These are phyloP conservation scores for Paspalum vaginatum DNA, from an alignment of 176 grass and related monocot species.

Conservation along the genomic window DNA sequence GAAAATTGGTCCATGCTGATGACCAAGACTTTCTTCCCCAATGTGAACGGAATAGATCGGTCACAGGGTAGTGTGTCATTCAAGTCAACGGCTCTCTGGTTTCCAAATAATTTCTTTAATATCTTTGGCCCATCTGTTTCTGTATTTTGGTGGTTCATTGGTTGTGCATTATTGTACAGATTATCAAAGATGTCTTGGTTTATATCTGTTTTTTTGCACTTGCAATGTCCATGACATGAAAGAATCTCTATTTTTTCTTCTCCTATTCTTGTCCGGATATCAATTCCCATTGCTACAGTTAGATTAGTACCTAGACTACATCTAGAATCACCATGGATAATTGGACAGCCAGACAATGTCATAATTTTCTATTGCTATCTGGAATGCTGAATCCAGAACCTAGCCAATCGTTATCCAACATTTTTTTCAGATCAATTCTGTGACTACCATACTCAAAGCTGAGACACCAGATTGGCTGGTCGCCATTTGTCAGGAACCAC, in stretches of 20 bases:
- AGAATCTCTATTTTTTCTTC: too few species aligned
- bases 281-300: too few species aligned
- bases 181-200: not conserved
- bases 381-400: too few species aligned
- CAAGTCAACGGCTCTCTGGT: constrained; percentile 41
- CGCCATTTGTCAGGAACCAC: too few species aligned
- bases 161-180: constrained; percentile 21
- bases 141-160: constrained; percentile 34
- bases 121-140: constrained; percentile 6
- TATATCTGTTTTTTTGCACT: too few species aligned
- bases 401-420: constrained; percentile 3
- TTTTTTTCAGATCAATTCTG: not conserved
- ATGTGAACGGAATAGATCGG: constrained; percentile 41
- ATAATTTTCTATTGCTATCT: too few species aligned
- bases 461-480: not conserved
- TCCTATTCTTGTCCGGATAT: too few species aligned
- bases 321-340: too few species aligned
- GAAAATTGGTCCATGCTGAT: constrained; percentile 9
- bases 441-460: constrained; percentile 7
- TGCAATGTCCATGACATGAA: too few species aligned
- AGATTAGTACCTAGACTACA: too few species aligned
- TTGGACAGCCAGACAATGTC: too few species aligned
- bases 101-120: constrained; percentile 15
- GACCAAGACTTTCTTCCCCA: constrained; percentile 22
- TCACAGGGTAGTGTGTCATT: constrained; percentile 16